A percentile compares a stretch with the other conserved stretches of the same genome.
phyloP scores from a whole-genome alignment of 1,139 yeast species.

The Yamadazyma blattariae region DNA sequence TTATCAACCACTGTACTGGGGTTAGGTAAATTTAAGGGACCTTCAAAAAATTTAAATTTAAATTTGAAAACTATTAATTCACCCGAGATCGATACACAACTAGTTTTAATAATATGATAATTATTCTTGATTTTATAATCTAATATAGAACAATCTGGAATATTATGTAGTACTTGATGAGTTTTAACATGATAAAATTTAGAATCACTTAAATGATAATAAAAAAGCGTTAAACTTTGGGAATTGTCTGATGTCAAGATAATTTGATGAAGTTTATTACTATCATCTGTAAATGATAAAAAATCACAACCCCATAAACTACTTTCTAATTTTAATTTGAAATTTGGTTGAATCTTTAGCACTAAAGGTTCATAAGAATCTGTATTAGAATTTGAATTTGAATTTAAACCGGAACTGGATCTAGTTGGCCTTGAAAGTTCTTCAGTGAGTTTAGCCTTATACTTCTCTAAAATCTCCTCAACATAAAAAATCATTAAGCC shows the following conservation, averaged over 20 bases:
- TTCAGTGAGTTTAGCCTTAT: no score
- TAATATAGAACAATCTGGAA: slow-evolving; percentile 55
- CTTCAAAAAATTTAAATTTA: slow-evolving; percentile 21
- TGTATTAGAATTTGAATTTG: no score
- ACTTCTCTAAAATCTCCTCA: no score
- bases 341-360: slow-evolving; percentile 26
- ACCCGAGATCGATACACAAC: slow-evolving; percentile 49
- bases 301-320: slow-evolving; percentile 70
- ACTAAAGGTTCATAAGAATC: slow-evolving; percentile 12
- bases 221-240: slow-evolving; percentile 42
- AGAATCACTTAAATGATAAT: slow-evolving; percentile 25
- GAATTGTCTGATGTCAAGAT: slow-evolving; percentile 60
- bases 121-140: slow-evolving; percentile 13
- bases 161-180: slow-evolving; percentile 51
- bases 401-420: no score
- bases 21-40: slow-evolving; percentile 22
- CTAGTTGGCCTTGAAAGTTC: no score
- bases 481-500: slow-evolving; percentile 44
- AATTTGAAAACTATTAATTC: slow-evolving; percentile 44
- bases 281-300: slow-evolving; percentile 16
- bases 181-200: slow-evolving; percentile 34
- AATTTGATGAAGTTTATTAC: slow-evolving; percentile 23
- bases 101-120: slow-evolving; percentile 22
- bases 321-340: slow-evolving; percentile 34
- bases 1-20: not conserved